A percentile compares a stretch with the other conserved stretches of the same genome.
phyloP scores from a whole-genome alignment of 1,284 basidiomycete genomes.

The Apiotrichum gamsii region DNA sequence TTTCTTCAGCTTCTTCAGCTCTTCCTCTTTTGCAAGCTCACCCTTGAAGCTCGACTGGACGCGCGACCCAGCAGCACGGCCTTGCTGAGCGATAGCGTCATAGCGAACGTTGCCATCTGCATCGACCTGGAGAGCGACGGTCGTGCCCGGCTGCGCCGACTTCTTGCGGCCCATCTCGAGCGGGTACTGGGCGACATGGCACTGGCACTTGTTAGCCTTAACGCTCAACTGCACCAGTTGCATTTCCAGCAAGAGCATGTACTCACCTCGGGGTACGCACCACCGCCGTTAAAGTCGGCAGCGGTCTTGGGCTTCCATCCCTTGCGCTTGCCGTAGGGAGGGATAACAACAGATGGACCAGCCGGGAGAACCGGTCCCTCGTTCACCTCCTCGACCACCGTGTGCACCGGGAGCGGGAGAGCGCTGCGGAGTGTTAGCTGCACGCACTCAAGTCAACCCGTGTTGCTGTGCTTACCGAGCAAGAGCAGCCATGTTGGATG shows the following conservation, averaged over 20 bases:
- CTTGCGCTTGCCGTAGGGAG: slow-evolving; percentile 67
- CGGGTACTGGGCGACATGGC: slow-evolving; percentile 95
- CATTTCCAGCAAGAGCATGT: too few species aligned
- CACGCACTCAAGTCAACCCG: too few species aligned
- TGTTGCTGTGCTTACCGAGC: slow-evolving; percentile 41
- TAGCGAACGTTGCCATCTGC: slow-evolving; percentile 93
- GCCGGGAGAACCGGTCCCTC: slow-evolving; percentile 23
- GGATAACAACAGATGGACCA: slow-evolving; percentile 22
- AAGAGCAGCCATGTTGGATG: slow-evolving; percentile 42
- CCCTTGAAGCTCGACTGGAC: slow-evolving; percentile 91
- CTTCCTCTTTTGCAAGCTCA: slow-evolving; percentile 16
- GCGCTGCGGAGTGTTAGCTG: slow-evolving; percentile 22
- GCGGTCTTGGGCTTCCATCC: slow-evolving; percentile 79
- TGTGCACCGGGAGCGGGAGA: slow-evolving; percentile 39
- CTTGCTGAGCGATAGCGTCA: slow-evolving; percentile 93
- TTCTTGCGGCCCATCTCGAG: slow-evolving; percentile 92
- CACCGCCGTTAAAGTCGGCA: slow-evolving; percentile 87
- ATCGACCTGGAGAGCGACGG: slow-evolving; percentile 92
- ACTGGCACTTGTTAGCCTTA: slow-evolving; percentile 47
- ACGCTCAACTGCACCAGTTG: too few species aligned
- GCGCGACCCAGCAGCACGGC: slow-evolving; percentile 73
- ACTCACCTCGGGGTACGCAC: slow-evolving; percentile 76
- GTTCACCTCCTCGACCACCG: slow-evolving; percentile 28
- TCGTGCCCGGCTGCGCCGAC: slow-evolving; percentile 83
- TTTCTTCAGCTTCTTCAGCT: too few species aligned